phyloP scores from a whole-genome alignment of 345 rosid genomes.

The Pistacia integerrima region DNA sequence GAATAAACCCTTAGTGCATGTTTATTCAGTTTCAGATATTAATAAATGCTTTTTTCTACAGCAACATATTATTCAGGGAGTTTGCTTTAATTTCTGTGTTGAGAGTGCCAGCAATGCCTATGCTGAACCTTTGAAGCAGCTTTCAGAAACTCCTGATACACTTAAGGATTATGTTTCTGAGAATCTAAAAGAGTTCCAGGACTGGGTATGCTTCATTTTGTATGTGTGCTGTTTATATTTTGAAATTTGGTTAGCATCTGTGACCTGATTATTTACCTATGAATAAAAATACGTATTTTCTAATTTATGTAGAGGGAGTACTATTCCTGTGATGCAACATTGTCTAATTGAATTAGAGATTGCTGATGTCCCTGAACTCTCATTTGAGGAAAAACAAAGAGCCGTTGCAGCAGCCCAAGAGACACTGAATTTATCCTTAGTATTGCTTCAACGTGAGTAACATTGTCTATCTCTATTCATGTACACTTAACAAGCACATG shows the following conservation, averaged over 20 bases:
- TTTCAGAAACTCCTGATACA: constrained; percentile 65
- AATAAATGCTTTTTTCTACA: constrained; percentile 28
- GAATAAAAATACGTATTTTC: constrained; percentile 1
- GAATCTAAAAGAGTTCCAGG: constrained; percentile 86
- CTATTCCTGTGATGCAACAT: constrained; percentile 93
- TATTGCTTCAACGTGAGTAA: constrained; percentile 68
- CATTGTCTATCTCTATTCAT: constrained; percentile 8
- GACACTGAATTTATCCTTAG: constrained; percentile 61
- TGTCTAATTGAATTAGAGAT: constrained; percentile 87
- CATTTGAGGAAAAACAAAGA: constrained; percentile 75
- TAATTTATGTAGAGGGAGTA: constrained; percentile 66
- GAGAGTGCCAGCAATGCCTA: constrained; percentile 96
- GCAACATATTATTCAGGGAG: constrained; percentile 94
- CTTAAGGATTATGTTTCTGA: constrained; percentile 66
- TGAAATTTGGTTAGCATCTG: neutral
- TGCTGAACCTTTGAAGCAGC: constrained; percentile 99
- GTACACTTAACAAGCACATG: too few relatives aligned
- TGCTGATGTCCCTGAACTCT: constrained; percentile 77
- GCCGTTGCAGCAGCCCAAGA: constrained; percentile 66
- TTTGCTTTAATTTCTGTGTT: constrained; percentile 95
- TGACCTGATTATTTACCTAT: constrained; percentile 8
- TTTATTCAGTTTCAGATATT: constrained; percentile 8
- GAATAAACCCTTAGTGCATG: neutral
- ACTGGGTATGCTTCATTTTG: constrained; percentile 69
- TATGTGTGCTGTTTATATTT: constrained; percentile 17